Percentiles rank a stretch among this genome's conserved stretches.
Evolutionary conservation across 2,329 filamentous ascomycete species (phyloP).

Genomic region (Coniochaeta sp.): DNA sequence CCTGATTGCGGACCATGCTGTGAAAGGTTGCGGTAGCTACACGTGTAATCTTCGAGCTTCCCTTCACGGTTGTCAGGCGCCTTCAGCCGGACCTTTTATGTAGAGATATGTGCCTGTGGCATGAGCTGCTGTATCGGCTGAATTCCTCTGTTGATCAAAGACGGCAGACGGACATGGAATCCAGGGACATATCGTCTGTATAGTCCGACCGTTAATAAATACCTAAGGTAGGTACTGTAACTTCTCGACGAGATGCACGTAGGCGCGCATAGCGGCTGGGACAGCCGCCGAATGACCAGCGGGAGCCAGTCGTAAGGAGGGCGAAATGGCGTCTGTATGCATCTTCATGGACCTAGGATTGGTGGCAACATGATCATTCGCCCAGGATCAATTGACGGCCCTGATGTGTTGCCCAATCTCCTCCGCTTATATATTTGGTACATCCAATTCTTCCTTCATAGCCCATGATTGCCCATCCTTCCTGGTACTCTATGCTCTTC

Average conservation of each 20-base stretch:
- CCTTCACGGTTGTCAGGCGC: too few species aligned
- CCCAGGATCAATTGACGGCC: neutral
- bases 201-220: neutral
- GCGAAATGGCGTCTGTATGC: slow-evolving; percentile 9
- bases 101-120: too few species aligned
- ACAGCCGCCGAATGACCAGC: slow-evolving; percentile 12
- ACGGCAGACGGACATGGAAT: neutral
- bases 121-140: neutral
- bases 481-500: too few species aligned
- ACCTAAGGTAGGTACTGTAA: neutral
- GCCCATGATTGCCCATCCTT: too few species aligned
- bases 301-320: slow-evolving; percentile 7
- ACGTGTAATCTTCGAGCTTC: too few species aligned
- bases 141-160: neutral
- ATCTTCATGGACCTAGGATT: neutral
- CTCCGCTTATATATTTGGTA: too few species aligned
- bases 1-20: too few species aligned
- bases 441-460: too few species aligned
- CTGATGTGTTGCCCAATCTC: neutral
- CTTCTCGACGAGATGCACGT: neutral
- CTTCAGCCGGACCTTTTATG: too few species aligned
- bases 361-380: neutral
- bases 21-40: too few species aligned
- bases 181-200: neutral
- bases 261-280: slow-evolving; percentile 14